phyloP scores from a whole-genome alignment of 306 rosid species.

The Quillaja saponaria region DNA sequence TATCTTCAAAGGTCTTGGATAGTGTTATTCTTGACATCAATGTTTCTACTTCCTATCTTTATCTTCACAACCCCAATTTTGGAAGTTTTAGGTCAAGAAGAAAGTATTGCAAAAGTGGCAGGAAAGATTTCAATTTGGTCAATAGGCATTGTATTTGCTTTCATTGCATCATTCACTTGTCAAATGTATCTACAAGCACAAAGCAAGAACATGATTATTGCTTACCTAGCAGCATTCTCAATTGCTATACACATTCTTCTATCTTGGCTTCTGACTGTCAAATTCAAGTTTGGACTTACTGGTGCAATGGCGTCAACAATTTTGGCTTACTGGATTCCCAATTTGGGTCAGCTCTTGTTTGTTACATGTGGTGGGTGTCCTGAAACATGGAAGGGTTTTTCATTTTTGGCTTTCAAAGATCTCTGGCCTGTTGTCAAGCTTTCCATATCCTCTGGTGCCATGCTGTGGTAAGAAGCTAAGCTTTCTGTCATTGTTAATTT shows the following conservation, averaged over 20 bases:
- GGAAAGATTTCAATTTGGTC: constrained; percentile 47
- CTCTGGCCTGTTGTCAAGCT: constrained; percentile 64
- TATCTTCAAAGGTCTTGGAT: constrained; percentile 66
- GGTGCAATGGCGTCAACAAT: constrained; percentile 51
- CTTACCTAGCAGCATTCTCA: constrained; percentile 42
- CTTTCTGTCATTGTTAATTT: no score
- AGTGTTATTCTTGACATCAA: constrained; percentile 22
- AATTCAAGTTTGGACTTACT: constrained; percentile 42
- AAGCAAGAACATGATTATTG: constrained; percentile 49
- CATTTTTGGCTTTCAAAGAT: constrained; percentile 47
- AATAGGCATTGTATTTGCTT: constrained; percentile 39
- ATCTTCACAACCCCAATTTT: constrained; percentile 47
- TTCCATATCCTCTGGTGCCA: constrained; percentile 55
- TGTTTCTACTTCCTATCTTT: constrained; percentile 43
- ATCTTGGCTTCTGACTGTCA: constrained; percentile 49
- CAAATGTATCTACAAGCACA: constrained; percentile 62
- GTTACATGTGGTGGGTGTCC: constrained; percentile 56
- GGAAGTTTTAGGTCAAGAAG: constrained; percentile 36
- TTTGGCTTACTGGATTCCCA: constrained; percentile 48
- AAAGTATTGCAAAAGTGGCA: constrained; percentile 39
- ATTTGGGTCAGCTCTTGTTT: constrained; percentile 48
- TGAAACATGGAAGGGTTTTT: constrained; percentile 53
- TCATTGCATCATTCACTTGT: constrained; percentile 41
- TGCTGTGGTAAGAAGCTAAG: constrained; percentile 67
- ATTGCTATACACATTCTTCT: constrained; percentile 33